Evolutionary conservation across 78 protist genomes (phyloP).

Genomic region (Reticulomyxa filosa): DNA sequence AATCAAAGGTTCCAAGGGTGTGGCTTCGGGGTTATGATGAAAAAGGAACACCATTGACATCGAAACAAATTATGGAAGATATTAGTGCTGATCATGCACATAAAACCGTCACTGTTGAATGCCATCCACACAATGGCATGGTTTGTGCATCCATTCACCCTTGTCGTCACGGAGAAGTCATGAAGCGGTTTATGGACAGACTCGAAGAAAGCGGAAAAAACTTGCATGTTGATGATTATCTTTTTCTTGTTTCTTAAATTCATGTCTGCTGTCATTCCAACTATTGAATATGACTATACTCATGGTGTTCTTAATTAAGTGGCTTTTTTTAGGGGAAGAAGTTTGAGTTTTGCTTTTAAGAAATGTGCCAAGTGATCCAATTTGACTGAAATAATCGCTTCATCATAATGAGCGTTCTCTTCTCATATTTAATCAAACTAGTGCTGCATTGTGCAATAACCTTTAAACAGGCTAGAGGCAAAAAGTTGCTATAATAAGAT

Average conservation of each 20-base stretch:
- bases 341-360: too few relatives aligned
- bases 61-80: constrained; percentile 62
- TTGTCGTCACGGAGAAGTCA: constrained; percentile 26
- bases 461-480: too few relatives aligned
- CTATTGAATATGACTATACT: constrained; percentile 84
- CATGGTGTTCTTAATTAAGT: too few relatives aligned
- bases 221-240: constrained; percentile 20
- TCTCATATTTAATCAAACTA: too few relatives aligned
- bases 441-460: too few relatives aligned
- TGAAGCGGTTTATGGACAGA: constrained; percentile 59
- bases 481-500: too few relatives aligned
- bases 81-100: constrained; percentile 76
- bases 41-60: constrained; percentile 30
- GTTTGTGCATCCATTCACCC: neutral
- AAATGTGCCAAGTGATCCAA: too few relatives aligned
- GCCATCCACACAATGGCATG: too few relatives aligned
- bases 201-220: constrained; percentile 26
- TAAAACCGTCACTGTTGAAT: constrained; percentile 70
- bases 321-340: too few relatives aligned
- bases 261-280: constrained; percentile 70
- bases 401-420: too few relatives aligned
- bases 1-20: neutral
- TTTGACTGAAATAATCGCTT: too few relatives aligned
- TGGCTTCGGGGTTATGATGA: neutral
- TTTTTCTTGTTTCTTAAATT: constrained; percentile 75